Evolutionary conservation across 768 basidiomycete genomes (phyloP).

Genomic region (Pleurotus ostreatus): DNA sequence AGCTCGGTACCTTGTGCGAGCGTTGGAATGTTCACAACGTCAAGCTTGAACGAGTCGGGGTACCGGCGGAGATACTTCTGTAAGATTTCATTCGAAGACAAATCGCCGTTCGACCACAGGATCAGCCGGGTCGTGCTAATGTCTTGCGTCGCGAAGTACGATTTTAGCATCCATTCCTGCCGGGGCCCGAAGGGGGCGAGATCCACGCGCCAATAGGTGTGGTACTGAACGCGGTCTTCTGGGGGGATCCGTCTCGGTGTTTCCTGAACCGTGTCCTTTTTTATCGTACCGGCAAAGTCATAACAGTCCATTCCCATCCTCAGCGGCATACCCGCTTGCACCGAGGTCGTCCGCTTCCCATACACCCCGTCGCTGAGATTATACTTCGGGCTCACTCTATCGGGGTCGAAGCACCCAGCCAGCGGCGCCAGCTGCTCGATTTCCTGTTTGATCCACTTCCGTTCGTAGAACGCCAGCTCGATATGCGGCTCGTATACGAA

Average conservation of each 20-base stretch:
- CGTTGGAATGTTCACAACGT: conserved; percentile 58
- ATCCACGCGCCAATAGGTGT: conserved; percentile 94
- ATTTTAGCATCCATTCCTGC: conserved; percentile 89
- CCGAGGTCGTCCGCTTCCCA: conserved; percentile 59
- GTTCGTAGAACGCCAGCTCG: conserved; percentile 76
- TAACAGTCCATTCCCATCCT: conserved; percentile 87
- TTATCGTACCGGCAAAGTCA: conserved; percentile 84
- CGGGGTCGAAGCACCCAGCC: conserved; percentile 69
- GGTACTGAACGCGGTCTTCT: conserved; percentile 62
- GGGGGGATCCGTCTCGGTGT: conserved; percentile 21
- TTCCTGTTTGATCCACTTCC: conserved; percentile 70
- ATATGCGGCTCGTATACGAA: conserved; percentile 80
- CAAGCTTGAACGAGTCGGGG: conserved; percentile 69
- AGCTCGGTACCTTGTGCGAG: conserved; percentile 78
- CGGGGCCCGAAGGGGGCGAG: conserved; percentile 75
- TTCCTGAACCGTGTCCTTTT: conserved; percentile 18
- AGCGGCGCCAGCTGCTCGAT: conserved; percentile 64
- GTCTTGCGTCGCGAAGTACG: conserved; percentile 92
- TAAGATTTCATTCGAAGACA: conserved; percentile 53
- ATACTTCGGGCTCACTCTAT: conserved; percentile 59
- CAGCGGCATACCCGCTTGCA: conserved; percentile 80
- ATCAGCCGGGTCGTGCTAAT: conserved; percentile 56
- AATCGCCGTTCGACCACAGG: conserved; percentile 90
- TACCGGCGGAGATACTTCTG: conserved; percentile 54
- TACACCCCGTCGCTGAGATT: conserved; percentile 63